Evolutionary conservation across 371 early-diverging fungal genomes (phyloP).

Genomic region (Mucor circinelloides): DNA sequence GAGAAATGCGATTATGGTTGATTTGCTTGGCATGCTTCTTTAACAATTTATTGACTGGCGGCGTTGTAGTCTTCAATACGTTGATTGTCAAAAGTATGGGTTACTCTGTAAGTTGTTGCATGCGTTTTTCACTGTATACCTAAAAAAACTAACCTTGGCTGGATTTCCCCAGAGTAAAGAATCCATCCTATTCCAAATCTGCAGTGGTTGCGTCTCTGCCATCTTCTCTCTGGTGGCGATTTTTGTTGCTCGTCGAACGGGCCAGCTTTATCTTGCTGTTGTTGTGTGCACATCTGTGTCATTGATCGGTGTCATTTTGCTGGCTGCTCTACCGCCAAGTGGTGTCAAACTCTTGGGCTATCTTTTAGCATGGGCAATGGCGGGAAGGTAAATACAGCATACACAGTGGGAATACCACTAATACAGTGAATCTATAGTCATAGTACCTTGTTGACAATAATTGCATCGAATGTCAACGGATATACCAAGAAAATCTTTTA

Average conservation of each 20-base stretch:
- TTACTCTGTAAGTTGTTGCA: slow-evolving; percentile 29
- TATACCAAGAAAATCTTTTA: slow-evolving; percentile 48
- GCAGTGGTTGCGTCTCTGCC: slow-evolving; percentile 24
- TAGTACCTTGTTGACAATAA: slow-evolving; percentile 27
- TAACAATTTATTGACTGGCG: slow-evolving; percentile 35
- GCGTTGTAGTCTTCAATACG: slow-evolving; percentile 35
- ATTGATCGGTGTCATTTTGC: slow-evolving; percentile 30
- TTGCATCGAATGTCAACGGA: slow-evolving; percentile 38
- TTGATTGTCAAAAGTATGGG: slow-evolving; percentile 34
- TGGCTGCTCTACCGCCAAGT: slow-evolving; percentile 26
- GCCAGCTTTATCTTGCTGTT: slow-evolving; percentile 21
- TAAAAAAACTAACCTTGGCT: neutral
- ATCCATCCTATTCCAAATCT: slow-evolving; percentile 40
- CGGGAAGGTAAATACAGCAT: slow-evolving; percentile 21
- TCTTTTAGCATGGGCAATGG: slow-evolving; percentile 28
- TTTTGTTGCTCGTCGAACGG: slow-evolving; percentile 19
- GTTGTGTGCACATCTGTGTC: slow-evolving; percentile 19
- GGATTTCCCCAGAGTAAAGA: slow-evolving; percentile 11
- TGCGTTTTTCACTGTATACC: neutral
- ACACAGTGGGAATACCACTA: neutral
- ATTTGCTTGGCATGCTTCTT: slow-evolving; percentile 21
- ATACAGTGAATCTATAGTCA: neutral
- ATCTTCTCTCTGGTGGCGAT: slow-evolving; percentile 17
- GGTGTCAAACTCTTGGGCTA: slow-evolving; percentile 35
- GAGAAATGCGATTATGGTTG: slow-evolving; percentile 24